Percentiles rank a stretch among this genome's conserved stretches.
Evolutionary conservation across 208 protist genomes (phyloP).

Genomic region (Trypanosoma cruzi): DNA sequence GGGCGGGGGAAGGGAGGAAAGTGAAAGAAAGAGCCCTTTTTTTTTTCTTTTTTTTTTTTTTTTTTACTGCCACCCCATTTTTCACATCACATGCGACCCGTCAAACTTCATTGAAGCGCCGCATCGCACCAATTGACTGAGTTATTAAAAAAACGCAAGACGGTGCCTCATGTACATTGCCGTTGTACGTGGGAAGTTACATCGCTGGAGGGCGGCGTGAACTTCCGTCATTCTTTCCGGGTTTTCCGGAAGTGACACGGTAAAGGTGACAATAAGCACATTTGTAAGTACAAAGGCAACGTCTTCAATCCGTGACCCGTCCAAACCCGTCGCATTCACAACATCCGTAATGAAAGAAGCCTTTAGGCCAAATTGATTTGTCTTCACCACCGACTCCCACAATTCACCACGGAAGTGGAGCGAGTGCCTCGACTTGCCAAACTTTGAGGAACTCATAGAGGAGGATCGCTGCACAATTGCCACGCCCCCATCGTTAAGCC

Average conservation of each 20-base stretch:
- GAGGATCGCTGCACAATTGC: background rate
- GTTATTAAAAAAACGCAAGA: too few species aligned
- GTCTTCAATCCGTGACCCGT: conserved; percentile 30
- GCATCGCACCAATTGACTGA: too few species aligned
- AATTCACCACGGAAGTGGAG: conserved; percentile 57
- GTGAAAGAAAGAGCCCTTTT: too few species aligned
- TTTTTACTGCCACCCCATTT: background rate
- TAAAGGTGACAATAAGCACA: conserved; percentile 48
- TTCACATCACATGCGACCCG: background rate
- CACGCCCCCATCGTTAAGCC: conserved; percentile 4
- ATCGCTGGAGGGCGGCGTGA: background rate
- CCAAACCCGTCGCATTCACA: conserved; percentile 25
- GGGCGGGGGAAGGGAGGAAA: too few species aligned
- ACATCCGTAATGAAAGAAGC: conserved; percentile 46
- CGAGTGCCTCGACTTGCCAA: conserved; percentile 39
- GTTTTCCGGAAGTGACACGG: conserved; percentile 25
- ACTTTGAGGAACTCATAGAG: background rate
- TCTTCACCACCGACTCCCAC: conserved; percentile 41
- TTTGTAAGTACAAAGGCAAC: conserved; percentile 41
- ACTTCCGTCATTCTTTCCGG: background rate
- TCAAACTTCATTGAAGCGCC: too few species aligned
- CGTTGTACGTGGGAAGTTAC: background rate
- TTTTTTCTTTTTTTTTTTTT: background rate
- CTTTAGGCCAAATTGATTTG: conserved; percentile 22
- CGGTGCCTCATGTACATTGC: background rate